A percentile compares a stretch with the other conserved stretches of the same genome.
Evolutionary conservation across 73 alveolate species (phyloP).

Genomic region (Durusdinium trenchii): DNA sequence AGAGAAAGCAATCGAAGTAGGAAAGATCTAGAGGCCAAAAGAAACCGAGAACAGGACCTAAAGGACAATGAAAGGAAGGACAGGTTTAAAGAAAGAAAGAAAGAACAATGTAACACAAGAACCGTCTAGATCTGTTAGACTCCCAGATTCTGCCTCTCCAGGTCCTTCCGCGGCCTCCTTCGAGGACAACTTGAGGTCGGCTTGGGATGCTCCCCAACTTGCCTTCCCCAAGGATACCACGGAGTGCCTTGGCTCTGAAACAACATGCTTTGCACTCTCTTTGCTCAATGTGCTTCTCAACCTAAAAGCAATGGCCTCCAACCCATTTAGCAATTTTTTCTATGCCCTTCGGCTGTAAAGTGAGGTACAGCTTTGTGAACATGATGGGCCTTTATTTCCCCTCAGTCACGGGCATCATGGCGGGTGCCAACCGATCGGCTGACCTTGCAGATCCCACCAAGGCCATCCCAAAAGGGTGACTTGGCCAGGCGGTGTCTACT

Average conservation of each 20-base stretch:
- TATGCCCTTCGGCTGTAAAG: background rate
- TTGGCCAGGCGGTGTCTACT: too few species aligned
- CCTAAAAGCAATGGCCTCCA: background rate
- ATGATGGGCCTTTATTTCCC: slow-evolving; percentile 94
- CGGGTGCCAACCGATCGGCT: slow-evolving; percentile 95
- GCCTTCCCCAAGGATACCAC: slow-evolving; percentile 95
- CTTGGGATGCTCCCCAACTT: slow-evolving; percentile 88
- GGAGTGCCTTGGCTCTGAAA: background rate
- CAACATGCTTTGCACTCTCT: background rate
- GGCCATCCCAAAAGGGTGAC: slow-evolving; percentile 82
- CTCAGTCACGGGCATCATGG: slow-evolving; percentile 95
- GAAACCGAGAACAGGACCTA: too few species aligned
- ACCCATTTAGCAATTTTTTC: background rate
- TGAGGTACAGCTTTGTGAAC: slow-evolving; percentile 87
- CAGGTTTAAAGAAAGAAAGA: too few species aligned
- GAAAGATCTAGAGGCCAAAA: too few species aligned
- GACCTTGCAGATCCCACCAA: slow-evolving; percentile 90
- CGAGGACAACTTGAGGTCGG: slow-evolving; percentile 83
- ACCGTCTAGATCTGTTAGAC: background rate
- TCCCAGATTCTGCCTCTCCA: background rate
- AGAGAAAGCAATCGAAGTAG: too few species aligned
- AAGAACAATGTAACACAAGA: too few species aligned
- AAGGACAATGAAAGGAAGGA: too few species aligned
- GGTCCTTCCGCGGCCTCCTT: slow-evolving; percentile 66
- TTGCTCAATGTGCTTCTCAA: background rate